phyloP scores from a whole-genome alignment of 176 grass and related monocot genomes.

The Ampelocalamus luodianensis region DNA sequence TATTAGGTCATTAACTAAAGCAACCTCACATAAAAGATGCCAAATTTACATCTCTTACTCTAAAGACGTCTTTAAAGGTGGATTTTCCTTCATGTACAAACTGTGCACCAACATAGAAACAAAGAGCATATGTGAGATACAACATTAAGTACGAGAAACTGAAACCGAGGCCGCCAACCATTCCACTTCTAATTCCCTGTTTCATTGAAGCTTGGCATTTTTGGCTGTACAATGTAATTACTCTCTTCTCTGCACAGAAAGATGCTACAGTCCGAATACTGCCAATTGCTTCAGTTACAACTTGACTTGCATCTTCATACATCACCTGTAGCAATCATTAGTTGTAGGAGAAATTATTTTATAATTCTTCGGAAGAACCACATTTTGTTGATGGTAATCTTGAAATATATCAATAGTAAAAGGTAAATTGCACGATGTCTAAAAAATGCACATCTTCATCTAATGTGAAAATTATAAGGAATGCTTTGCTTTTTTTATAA shows the following conservation, averaged over 20 bases:
- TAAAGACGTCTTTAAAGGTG: conserved; percentile 62
- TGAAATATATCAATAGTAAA: background rate
- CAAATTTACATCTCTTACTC: conserved; percentile 47
- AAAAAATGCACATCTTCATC: conserved; percentile 1
- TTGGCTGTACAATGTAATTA: conserved; percentile 46
- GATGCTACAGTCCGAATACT: conserved; percentile 64
- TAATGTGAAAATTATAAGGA: conserved; percentile 4
- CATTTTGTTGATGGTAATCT: conserved; percentile 6
- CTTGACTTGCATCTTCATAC: conserved; percentile 72
- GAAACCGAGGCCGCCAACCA: conserved; percentile 60
- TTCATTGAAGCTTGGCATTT: conserved; percentile 64
- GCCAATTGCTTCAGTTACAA: conserved; percentile 59
- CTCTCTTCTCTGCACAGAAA: conserved; percentile 64
- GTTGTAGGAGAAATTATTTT: background rate
- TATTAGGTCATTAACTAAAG: background rate
- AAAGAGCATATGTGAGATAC: conserved; percentile 65
- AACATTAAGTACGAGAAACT: conserved; percentile 49
- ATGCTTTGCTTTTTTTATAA: conserved; percentile 12
- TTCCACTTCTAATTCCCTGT: conserved; percentile 57
- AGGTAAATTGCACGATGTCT: background rate
- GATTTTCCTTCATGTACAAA: conserved; percentile 53
- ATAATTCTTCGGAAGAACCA: background rate
- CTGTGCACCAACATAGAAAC: conserved; percentile 65
- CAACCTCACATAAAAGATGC: conserved; percentile 12
- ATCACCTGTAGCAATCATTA: conserved; percentile 46